Conservation (phyloP, 768 basidiomycete species). For the Lentinula lateritia region DNA sequence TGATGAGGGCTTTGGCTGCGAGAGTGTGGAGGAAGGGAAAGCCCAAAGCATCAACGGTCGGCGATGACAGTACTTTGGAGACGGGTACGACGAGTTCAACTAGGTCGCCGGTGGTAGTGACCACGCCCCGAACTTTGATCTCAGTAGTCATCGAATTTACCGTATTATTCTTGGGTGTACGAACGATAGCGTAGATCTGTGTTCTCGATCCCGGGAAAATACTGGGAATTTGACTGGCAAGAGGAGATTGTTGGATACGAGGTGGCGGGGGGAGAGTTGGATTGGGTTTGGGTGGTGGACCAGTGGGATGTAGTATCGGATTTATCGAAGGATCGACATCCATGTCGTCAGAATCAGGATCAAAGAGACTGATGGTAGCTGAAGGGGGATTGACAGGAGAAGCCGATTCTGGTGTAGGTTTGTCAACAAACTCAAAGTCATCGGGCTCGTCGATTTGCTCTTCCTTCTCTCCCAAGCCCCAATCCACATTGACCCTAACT, state of each 20-base stretch:
- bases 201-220: constrained; percentile 23
- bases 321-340: background rate
- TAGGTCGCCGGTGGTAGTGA: background rate
- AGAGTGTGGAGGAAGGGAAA: constrained; percentile 43
- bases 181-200: constrained; percentile 16
- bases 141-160: constrained; percentile 20
- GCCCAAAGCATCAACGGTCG: background rate
- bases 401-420: constrained; percentile 11
- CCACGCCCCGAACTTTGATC: constrained; percentile 22
- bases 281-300: constrained; percentile 17
- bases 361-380: constrained; percentile 12
- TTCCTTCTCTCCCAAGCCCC: constrained; percentile 22
- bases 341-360: background rate
- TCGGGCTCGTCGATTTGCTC: background rate
- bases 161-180: constrained; percentile 21
- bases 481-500: constrained; percentile 43
- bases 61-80: background rate
- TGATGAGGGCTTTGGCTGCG: constrained; percentile 48
- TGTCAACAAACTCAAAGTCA: constrained; percentile 14
- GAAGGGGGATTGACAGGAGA: background rate
- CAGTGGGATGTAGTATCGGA: constrained; percentile 7
- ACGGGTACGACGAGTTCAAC: background rate
- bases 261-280: constrained; percentile 29
- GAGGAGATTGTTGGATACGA: constrained; percentile 26
- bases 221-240: constrained; percentile 26